A percentile compares a stretch with the other conserved stretches of the same genome.
These are phyloP conservation scores for Penicillium daleae DNA, from an alignment of 495 filamentous ascomycete species.

Conservation along the genomic window DNA sequence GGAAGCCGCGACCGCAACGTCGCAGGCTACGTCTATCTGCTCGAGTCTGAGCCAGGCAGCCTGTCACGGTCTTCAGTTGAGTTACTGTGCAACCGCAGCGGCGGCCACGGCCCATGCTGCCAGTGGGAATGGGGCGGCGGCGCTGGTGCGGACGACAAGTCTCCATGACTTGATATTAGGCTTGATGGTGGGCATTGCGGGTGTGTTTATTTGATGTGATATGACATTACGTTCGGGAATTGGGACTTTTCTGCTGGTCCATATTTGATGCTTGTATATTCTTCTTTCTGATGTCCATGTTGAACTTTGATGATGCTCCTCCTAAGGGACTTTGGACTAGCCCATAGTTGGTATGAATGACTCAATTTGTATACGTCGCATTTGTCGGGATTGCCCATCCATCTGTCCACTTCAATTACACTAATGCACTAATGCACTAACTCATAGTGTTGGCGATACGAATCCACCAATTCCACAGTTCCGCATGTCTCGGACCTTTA, in stretches of 20 bases:
- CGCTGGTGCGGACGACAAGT: conserved; percentile 33
- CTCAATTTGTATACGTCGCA: conserved; percentile 7
- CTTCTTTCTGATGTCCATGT: conserved; percentile 4
- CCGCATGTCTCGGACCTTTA: not conserved
- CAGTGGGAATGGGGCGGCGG: conserved; percentile 41
- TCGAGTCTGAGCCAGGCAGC: conserved; percentile 62
- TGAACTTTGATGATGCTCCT: not conserved
- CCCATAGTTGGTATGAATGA: not conserved
- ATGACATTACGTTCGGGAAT: conserved; percentile 23
- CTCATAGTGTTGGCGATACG: not conserved
- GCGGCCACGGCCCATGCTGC: conserved; percentile 35
- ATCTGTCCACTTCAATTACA: not conserved
- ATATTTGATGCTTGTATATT: not conserved
- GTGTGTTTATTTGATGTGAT: conserved; percentile 46
- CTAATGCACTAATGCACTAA: not conserved
- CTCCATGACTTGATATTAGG: conserved; percentile 49
- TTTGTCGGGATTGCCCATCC: not conserved
- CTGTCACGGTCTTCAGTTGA: conserved; percentile 61
- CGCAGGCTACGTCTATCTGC: conserved; percentile 66
- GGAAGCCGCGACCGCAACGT: conserved; percentile 54
- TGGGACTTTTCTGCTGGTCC: conserved; percentile 1
- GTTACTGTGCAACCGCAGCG: conserved; percentile 53
- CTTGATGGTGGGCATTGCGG: conserved; percentile 46
- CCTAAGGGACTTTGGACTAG: not conserved
- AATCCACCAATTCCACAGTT: not conserved